These are phyloP conservation scores for Zymoseptoria brevis DNA, from an alignment of 2,329 filamentous ascomycete species.

Conservation along the genomic window DNA sequence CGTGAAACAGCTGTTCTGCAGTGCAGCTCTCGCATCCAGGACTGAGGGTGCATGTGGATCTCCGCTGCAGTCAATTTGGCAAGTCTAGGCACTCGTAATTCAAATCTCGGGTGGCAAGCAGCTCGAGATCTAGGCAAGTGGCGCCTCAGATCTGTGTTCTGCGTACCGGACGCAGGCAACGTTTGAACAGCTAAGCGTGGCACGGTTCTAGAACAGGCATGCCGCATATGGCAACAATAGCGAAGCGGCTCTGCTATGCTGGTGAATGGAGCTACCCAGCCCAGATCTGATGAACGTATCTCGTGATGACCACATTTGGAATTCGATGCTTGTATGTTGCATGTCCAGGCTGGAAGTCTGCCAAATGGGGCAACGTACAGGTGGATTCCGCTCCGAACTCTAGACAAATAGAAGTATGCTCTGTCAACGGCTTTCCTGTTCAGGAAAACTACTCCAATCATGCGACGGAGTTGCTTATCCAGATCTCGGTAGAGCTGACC, in stretches of 20 bases:
- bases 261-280: background rate
- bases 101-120: background rate
- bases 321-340: too few species aligned
- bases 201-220: background rate
- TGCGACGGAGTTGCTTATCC: background rate
- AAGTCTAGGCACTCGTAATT: background rate
- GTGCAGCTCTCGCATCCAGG: background rate
- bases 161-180: background rate
- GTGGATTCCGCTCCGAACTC: too few species aligned
- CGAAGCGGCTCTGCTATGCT: background rate
- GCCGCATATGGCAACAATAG: background rate
- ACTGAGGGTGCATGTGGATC: background rate
- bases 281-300: background rate
- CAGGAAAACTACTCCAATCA: background rate
- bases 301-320: too few species aligned
- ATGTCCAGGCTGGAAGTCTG: too few species aligned
- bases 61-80: background rate
- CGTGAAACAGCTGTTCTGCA: background rate
- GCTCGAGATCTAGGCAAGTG: background rate
- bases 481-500: background rate
- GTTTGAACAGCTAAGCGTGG: background rate
- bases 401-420: too few species aligned
- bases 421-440: too few species aligned
- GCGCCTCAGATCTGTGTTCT: background rate
- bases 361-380: too few species aligned